Conservation (phyloP, 257 asterid genomes). For the Plantago major region DNA sequence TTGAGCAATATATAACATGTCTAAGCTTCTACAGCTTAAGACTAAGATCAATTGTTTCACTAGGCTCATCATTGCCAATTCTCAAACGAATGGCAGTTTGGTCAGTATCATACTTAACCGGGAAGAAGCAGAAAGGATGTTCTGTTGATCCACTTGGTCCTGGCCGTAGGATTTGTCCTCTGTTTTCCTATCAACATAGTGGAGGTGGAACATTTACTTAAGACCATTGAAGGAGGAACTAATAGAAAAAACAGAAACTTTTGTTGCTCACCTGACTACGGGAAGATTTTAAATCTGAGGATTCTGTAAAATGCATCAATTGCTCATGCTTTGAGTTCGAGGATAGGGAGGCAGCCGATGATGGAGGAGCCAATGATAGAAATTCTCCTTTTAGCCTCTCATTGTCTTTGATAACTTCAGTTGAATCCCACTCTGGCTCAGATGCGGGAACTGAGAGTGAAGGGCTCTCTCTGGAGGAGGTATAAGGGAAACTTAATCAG, state of each 20-base stretch:
- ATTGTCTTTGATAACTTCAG: constrained; percentile 21
- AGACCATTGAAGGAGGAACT: not conserved
- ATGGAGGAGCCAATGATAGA: constrained; percentile 80
- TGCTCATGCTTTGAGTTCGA: constrained; percentile 21
- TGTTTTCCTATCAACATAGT: constrained; percentile 34
- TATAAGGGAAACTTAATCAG: constrained; percentile 10
- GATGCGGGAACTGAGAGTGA: constrained; percentile 32
- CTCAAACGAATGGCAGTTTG: constrained; percentile 21
- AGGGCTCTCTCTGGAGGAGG: constrained; percentile 45
- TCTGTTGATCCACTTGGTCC: constrained; percentile 32
- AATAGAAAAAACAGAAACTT: not conserved
- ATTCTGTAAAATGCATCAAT: constrained; percentile 17
- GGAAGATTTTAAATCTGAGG: constrained; percentile 22
- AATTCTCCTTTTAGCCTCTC: constrained; percentile 54
- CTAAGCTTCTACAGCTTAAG: constrained; percentile 49
- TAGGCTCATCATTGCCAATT: constrained; percentile 31
- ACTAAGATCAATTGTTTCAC: constrained; percentile 63
- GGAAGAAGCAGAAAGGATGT: constrained; percentile 55
- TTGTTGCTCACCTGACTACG: constrained; percentile 38
- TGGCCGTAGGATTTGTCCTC: constrained; percentile 21
- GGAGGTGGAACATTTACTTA: not conserved
- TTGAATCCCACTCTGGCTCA: constrained; percentile 26
- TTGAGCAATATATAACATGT: not conserved
- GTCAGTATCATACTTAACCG: constrained; percentile 28
- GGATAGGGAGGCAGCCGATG: constrained; percentile 27